Percentiles rank a stretch among this genome's conserved stretches.
These are phyloP conservation scores for Teratosphaeria gauchensis DNA, from an alignment of 2,329 filamentous ascomycete species.

Conservation along the genomic window DNA sequence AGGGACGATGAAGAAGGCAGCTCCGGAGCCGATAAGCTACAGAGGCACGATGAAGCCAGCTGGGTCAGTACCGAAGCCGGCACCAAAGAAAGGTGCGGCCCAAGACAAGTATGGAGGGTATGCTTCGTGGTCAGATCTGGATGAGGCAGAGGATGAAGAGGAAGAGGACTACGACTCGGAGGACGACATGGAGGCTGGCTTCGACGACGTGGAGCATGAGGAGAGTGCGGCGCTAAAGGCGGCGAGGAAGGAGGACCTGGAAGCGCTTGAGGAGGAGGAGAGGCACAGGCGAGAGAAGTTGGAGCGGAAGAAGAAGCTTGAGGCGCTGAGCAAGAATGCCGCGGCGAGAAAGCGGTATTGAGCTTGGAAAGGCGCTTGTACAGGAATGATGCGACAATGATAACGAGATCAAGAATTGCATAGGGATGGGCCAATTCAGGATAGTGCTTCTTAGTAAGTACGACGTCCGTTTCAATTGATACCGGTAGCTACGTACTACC, in stretches of 20 bases:
- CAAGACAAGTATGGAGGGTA: slow-evolving; percentile 30
- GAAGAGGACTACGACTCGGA: slow-evolving; percentile 63
- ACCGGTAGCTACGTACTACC: not conserved
- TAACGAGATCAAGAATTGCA: not conserved
- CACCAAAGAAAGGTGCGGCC: slow-evolving; percentile 23
- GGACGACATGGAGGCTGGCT: slow-evolving; percentile 60
- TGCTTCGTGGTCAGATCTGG: slow-evolving; percentile 29
- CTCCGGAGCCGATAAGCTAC: slow-evolving; percentile 21
- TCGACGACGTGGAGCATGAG: slow-evolving; percentile 64
- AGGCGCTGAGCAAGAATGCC: slow-evolving; percentile 24
- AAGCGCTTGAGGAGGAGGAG: slow-evolving; percentile 54
- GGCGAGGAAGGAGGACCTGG: slow-evolving; percentile 58
- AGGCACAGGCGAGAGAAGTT: slow-evolving; percentile 54
- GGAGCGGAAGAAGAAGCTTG: slow-evolving; percentile 35
- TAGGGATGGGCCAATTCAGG: not conserved
- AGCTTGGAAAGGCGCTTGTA: not conserved
- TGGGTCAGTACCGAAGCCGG: slow-evolving; percentile 27
- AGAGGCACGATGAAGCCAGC: slow-evolving; percentile 39
- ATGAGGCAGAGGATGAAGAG: slow-evolving; percentile 47
- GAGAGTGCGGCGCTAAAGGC: slow-evolving; percentile 53
- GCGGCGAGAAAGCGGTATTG: slow-evolving; percentile 23
- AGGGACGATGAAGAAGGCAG: slow-evolving; percentile 27
- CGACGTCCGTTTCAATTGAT: not conserved
- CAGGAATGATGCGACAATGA: not conserved
- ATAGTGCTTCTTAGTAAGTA: not conserved